phyloP scores from a whole-genome alignment of 768 basidiomycete species.

The Russula olivacea region DNA sequence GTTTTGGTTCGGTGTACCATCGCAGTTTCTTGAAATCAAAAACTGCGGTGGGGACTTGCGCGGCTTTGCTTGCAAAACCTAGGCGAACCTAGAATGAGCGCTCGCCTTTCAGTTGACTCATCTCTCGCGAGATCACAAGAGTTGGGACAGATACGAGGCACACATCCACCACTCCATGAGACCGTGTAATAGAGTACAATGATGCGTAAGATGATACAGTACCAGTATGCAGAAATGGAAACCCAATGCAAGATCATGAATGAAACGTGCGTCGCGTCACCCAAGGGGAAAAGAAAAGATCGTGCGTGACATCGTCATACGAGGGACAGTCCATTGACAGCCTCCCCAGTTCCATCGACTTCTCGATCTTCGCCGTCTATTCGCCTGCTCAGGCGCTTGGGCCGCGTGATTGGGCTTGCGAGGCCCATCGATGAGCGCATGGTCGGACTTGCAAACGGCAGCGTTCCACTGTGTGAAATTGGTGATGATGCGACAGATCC shows the following conservation, averaged over 20 bases:
- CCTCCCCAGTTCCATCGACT: conserved; percentile 74
- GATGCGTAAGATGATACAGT: conserved; percentile 6
- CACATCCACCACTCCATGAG: conserved; percentile 29
- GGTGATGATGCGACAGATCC: conserved; percentile 72
- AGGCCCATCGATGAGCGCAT: conserved; percentile 64
- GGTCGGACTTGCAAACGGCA: conserved; percentile 56
- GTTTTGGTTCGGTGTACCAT: conserved; percentile 15
- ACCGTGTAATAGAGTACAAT: conserved; percentile 9
- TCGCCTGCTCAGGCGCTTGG: conserved; percentile 48
- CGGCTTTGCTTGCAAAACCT: conserved; percentile 13
- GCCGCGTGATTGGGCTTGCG: conserved; percentile 70
- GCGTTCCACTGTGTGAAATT: conserved; percentile 47
- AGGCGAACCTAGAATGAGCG: conserved; percentile 48
- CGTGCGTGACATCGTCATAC: conserved; percentile 19
- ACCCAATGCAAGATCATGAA: background rate
- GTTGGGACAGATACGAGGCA: conserved; percentile 95
- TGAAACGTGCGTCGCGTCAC: background rate
- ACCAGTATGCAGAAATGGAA: background rate
- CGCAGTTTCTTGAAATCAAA: conserved; percentile 12
- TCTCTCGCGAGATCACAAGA: conserved; percentile 52
- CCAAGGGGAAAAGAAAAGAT: background rate
- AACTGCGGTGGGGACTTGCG: conserved; percentile 11
- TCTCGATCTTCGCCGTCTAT: conserved; percentile 59
- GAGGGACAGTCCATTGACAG: conserved; percentile 57
- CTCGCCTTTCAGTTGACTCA: conserved; percentile 79